Evolutionary conservation across 306 rosid species (phyloP).

Genomic region (Cucurbita argyrosperma): DNA sequence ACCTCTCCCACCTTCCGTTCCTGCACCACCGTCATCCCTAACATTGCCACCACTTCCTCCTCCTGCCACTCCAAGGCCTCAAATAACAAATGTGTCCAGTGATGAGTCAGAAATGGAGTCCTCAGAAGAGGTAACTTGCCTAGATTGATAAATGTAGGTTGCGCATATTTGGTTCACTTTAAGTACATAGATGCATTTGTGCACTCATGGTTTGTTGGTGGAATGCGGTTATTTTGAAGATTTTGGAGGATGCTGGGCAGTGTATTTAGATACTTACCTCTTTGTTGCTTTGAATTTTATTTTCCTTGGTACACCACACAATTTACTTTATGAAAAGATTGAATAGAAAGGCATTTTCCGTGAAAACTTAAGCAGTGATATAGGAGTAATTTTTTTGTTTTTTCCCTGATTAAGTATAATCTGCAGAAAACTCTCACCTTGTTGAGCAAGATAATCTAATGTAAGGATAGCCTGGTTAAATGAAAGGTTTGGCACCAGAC

Average conservation of each 20-base stretch:
- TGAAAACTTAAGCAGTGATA: neutral
- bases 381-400: neutral
- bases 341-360: neutral
- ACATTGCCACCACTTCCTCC: constrained; percentile 33
- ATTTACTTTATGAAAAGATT: neutral
- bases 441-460: too few species aligned
- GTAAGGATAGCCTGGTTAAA: too few species aligned
- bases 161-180: neutral
- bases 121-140: constrained; percentile 68
- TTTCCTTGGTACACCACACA: neutral
- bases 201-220: neutral
- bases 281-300: neutral
- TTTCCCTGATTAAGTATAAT: neutral
- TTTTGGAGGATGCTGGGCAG: neutral
- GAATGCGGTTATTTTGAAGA: neutral
- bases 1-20: constrained; percentile 69
- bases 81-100: constrained; percentile 36
- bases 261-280: neutral
- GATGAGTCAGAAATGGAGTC: constrained; percentile 94
- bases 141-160: neutral
- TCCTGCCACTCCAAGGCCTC: constrained; percentile 25
- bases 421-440: too few species aligned
- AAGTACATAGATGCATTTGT: neutral
- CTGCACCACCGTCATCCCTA: constrained; percentile 27
- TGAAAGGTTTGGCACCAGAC: too few species aligned